Evolutionary conservation across 2,329 filamentous ascomycete genomes (phyloP).

Genomic region (Pezizomycotina sp.): DNA sequence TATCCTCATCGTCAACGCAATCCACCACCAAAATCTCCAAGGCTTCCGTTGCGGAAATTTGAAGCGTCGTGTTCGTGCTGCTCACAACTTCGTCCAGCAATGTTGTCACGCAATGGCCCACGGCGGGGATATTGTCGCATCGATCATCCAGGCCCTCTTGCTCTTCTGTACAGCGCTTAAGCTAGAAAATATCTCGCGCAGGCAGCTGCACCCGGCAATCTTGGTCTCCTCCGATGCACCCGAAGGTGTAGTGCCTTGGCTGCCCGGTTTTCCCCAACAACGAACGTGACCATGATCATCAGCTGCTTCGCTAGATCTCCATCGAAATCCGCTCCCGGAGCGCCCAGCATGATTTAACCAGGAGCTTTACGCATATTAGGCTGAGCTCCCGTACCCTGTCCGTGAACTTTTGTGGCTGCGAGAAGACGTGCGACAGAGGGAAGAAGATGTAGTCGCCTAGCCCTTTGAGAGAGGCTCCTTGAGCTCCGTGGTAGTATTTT

Average conservation of each 20-base stretch:
- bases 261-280: slow-evolving; percentile 60
- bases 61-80: slow-evolving; percentile 46
- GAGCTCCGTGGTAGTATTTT: slow-evolving; percentile 34
- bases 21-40: slow-evolving; percentile 44
- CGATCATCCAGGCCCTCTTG: too few relatives aligned
- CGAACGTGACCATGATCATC: slow-evolving; percentile 65
- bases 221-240: slow-evolving; percentile 50
- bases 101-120: slow-evolving; percentile 69
- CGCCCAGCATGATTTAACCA: slow-evolving; percentile 68
- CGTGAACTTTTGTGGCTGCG: slow-evolving; percentile 54
- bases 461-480: slow-evolving; percentile 51
- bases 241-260: slow-evolving; percentile 27
- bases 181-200: slow-evolving; percentile 48
- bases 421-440: slow-evolving; percentile 72
- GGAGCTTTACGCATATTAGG: slow-evolving; percentile 54
- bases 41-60: slow-evolving; percentile 50
- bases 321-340: slow-evolving; percentile 48
- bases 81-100: slow-evolving; percentile 57
- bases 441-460: slow-evolving; percentile 92
- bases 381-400: slow-evolving; percentile 57
- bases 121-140: slow-evolving; percentile 50
- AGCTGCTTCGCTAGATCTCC: slow-evolving; percentile 65
- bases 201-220: slow-evolving; percentile 51
- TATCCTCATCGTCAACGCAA: slow-evolving; percentile 51
- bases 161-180: too few relatives aligned